Evolutionary conservation across 1,284 basidiomycete species (phyloP).

Genomic region (Puccinia polysora): DNA sequence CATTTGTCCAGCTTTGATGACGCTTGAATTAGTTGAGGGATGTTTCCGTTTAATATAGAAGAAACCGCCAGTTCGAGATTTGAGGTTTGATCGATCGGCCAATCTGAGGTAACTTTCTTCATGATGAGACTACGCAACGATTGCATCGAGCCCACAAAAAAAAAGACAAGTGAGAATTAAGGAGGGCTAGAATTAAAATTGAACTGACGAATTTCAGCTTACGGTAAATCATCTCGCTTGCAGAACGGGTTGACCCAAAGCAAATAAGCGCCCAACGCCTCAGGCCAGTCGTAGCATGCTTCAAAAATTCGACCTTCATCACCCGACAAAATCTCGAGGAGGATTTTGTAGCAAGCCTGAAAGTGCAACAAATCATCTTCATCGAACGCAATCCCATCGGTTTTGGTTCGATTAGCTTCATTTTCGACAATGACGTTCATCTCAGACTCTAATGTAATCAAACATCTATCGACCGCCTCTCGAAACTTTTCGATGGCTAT

Average conservation of each 20-base stretch:
- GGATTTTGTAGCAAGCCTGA: conserved; percentile 47
- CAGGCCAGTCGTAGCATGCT: conserved; percentile 52
- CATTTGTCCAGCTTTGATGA: conserved; percentile 21
- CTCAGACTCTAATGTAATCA: conserved; percentile 44
- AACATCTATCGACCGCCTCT: conserved; percentile 17
- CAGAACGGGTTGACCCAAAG: conserved; percentile 50
- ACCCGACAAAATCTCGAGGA: conserved; percentile 49
- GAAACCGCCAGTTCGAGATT: conserved; percentile 17
- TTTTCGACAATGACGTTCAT: conserved; percentile 46
- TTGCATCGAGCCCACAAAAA: neutral
- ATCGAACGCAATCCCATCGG: conserved; percentile 38
- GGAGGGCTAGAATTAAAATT: neutral
- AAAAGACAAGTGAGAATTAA: neutral
- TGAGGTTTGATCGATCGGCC: conserved; percentile 41
- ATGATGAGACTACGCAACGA: conserved; percentile 18
- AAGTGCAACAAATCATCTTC: conserved; percentile 52
- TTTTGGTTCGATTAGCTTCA: conserved; percentile 27
- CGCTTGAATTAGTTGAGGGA: neutral
- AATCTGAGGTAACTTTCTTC: conserved; percentile 35
- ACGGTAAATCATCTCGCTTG: conserved; percentile 36
- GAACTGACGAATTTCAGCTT: neutral
- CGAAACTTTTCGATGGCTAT: conserved; percentile 22
- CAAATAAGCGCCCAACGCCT: conserved; percentile 52
- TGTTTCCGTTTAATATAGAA: conserved; percentile 23
- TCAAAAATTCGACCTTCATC: conserved; percentile 52